A percentile compares a stretch with the other conserved stretches of the same genome.
phyloP scores from a whole-genome alignment of 2,329 filamentous ascomycete species.

The Epichloe gansuensis region DNA sequence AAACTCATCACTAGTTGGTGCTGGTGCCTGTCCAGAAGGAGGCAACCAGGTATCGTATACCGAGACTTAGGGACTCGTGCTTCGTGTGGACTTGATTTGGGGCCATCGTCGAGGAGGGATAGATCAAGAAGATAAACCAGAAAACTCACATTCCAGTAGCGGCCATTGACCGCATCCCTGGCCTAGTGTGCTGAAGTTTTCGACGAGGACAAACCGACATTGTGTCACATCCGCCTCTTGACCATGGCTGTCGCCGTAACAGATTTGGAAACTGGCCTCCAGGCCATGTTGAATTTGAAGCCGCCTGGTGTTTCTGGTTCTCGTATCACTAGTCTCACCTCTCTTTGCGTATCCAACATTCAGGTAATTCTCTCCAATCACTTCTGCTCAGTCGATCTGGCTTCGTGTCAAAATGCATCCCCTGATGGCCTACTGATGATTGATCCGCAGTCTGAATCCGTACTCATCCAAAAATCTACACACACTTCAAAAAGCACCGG shows the following conservation, averaged over 20 bases:
- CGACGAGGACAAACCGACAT: constrained; percentile 3
- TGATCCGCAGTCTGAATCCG: constrained; percentile 67
- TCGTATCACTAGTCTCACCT: constrained; percentile 78
- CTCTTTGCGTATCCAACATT: constrained; percentile 77
- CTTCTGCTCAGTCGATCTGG: neutral
- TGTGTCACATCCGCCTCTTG: constrained; percentile 13
- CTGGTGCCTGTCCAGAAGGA: neutral
- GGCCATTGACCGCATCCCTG: neutral
- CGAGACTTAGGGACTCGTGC: neutral
- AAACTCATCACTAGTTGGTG: constrained; percentile 3
- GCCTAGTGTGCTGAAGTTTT: neutral
- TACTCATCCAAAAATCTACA: constrained; percentile 90
- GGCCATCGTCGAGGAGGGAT: neutral
- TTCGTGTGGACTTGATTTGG: neutral
- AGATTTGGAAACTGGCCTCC: constrained; percentile 80
- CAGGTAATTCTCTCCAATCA: constrained; percentile 49
- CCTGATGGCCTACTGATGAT: constrained; percentile 11
- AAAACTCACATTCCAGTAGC: neutral
- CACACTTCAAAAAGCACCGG: constrained; percentile 92
- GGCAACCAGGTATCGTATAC: neutral
- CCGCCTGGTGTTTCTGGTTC: constrained; percentile 88
- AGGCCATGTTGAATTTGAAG: constrained; percentile 84
- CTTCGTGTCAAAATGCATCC: neutral
- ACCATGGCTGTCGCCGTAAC: constrained; percentile 72
- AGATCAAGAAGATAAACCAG: neutral